A percentile compares a stretch with the other conserved stretches of the same genome.
phyloP scores from a whole-genome alignment of 192 early-diverging fungal genomes.

The Fimicolochytrium jonesii region DNA sequence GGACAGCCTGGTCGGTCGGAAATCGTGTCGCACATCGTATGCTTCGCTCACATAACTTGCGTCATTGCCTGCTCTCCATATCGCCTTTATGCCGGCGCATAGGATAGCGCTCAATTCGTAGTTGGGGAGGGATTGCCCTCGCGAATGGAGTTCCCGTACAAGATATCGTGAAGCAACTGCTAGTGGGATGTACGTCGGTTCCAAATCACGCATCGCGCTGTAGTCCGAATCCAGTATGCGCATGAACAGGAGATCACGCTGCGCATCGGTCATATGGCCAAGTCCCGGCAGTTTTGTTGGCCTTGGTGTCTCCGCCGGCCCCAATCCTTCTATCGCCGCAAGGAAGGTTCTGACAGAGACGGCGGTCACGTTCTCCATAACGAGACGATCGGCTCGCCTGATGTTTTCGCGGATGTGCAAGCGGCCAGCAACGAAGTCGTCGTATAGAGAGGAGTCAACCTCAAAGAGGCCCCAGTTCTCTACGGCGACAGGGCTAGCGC shows the following conservation, averaged over 20 bases:
- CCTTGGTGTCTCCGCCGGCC: not conserved
- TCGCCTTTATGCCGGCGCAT: not conserved
- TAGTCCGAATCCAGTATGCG: constrained; percentile 9
- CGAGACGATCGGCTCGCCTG: constrained; percentile 12
- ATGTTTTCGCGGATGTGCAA: constrained; percentile 12
- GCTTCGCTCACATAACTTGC: not conserved
- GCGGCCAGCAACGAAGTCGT: not conserved
- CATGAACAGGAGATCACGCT: not conserved
- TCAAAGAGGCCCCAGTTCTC: not conserved
- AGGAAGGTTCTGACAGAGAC: too few species aligned
- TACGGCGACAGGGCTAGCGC: not conserved
- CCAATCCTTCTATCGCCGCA: too few species aligned
- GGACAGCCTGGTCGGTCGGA: not conserved
- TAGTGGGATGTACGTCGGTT: not conserved
- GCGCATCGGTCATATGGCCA: not conserved
- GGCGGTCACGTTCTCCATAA: constrained; percentile 8
- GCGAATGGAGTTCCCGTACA: not conserved
- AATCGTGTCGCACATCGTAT: too few species aligned
- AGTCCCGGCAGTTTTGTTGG: not conserved
- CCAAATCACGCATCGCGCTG: not conserved
- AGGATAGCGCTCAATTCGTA: constrained; percentile 13
- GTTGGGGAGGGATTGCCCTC: constrained; percentile 12
- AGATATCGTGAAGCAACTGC: not conserved
- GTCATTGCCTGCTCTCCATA: not conserved
- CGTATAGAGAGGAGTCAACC: not conserved